A percentile compares a stretch with the other conserved stretches of the same genome.
Evolutionary conservation across 495 filamentous ascomycete species (phyloP).

Genomic region (Achaetomiella virescens): DNA sequence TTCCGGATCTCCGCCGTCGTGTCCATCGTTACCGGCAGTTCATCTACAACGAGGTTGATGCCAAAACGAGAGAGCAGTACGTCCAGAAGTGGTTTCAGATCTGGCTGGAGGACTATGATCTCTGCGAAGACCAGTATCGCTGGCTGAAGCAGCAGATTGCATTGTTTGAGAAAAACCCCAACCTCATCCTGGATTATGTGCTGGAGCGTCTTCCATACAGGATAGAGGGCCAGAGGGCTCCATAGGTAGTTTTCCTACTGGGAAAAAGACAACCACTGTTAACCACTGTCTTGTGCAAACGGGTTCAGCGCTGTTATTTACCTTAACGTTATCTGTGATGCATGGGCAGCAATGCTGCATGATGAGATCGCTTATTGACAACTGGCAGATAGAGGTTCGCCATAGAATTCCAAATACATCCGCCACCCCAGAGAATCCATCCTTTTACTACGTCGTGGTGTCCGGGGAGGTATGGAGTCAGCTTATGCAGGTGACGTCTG

Average conservation of each 20-base stretch:
- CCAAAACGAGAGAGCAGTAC: not conserved
- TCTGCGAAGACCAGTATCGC: not conserved
- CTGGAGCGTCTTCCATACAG: not conserved
- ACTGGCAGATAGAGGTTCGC: too few species aligned
- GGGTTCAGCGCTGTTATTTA: too few species aligned
- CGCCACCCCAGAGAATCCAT: too few species aligned
- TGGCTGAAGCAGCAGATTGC: not conserved
- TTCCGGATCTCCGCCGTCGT: not conserved
- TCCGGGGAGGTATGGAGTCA: too few species aligned
- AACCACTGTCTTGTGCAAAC: too few species aligned
- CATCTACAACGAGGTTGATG: not conserved
- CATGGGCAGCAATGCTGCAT: too few species aligned
- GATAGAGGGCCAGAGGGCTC: not conserved
- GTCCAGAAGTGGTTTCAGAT: not conserved
- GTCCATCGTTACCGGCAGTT: not conserved
- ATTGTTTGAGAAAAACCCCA: not conserved
- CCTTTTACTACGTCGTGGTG: too few species aligned
- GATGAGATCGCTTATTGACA: too few species aligned
- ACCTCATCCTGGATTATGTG: not conserved
- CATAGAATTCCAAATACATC: too few species aligned
- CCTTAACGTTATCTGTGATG: too few species aligned
- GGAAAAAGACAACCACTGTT: too few species aligned
- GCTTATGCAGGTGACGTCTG: slow-evolving; percentile 5
- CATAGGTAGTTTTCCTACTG: not conserved
- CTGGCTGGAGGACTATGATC: slow-evolving; percentile 6